A percentile compares a stretch with the other conserved stretches of the same genome.
phyloP scores from a whole-genome alignment of 805 yeast species.

The Grigorovia humatica region DNA sequence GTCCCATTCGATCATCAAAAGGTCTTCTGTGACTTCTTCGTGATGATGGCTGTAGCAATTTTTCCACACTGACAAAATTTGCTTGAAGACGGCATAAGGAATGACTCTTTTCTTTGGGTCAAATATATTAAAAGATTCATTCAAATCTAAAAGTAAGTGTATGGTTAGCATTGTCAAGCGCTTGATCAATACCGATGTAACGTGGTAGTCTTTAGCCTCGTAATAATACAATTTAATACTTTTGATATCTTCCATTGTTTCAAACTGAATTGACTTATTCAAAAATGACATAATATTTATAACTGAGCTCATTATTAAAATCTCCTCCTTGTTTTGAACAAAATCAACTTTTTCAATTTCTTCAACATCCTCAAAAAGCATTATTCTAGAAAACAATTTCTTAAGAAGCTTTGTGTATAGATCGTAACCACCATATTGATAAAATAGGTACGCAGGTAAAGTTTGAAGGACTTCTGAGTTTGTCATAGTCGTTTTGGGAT shows the following conservation, averaged over 20 bases:
- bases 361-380: slow-evolving; percentile 18
- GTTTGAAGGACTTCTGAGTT: slow-evolving; percentile 28
- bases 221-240: slow-evolving; percentile 19
- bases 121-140: slow-evolving; percentile 15
- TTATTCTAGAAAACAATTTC: slow-evolving; percentile 15
- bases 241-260: slow-evolving; percentile 23
- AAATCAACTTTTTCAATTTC: slow-evolving; percentile 30
- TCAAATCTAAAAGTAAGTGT: slow-evolving; percentile 15
- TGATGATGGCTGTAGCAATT: slow-evolving; percentile 31
- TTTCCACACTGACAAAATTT: slow-evolving; percentile 35
- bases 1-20: slow-evolving; percentile 24
- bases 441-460: slow-evolving; percentile 36
- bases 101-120: slow-evolving; percentile 19
- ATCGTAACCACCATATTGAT: slow-evolving; percentile 41
- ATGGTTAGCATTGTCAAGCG: slow-evolving; percentile 17
- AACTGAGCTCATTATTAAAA: slow-evolving; percentile 31
- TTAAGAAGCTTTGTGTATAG: slow-evolving; percentile 15
- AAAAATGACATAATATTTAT: slow-evolving; percentile 36
- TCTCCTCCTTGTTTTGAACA: slow-evolving; percentile 30
- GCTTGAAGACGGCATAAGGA: slow-evolving; percentile 35
- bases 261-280: slow-evolving; percentile 35
- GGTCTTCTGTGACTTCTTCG: slow-evolving; percentile 7
- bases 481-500: slow-evolving; percentile 22
- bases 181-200: slow-evolving; percentile 15
- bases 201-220: slow-evolving; percentile 14